These are phyloP conservation scores for Cenococcum geophilum DNA, from an alignment of 495 filamentous ascomycete genomes.

Conservation along the genomic window DNA sequence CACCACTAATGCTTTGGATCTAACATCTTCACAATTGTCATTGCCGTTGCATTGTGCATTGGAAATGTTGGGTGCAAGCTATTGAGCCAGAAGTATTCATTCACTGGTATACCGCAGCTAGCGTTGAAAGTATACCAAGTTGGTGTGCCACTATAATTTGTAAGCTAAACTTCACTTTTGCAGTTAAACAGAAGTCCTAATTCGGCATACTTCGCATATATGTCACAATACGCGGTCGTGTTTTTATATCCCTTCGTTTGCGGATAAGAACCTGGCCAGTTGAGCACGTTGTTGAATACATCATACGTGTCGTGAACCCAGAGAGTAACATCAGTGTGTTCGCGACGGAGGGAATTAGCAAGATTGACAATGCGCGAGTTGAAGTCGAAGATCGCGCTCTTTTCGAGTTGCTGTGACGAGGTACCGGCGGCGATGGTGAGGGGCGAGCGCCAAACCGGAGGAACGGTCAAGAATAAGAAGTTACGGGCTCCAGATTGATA, in stretches of 20 bases:
- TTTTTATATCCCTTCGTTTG: conserved; percentile 46
- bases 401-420: conserved; percentile 18
- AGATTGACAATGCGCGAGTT: conserved; percentile 30
- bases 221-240: conserved; percentile 48
- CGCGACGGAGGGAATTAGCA: conserved; percentile 18
- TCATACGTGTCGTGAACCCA: conserved; percentile 35
- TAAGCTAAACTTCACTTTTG: conserved; percentile 7
- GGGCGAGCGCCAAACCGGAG: conserved; percentile 63
- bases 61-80: conserved; percentile 55
- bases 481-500: conserved; percentile 63
- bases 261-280: conserved; percentile 27
- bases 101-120: conserved; percentile 48
- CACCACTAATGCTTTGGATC: conserved; percentile 5
- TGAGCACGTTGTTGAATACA: conserved; percentile 31
- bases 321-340: conserved; percentile 24
- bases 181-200: not conserved
- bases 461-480: conserved; percentile 70
- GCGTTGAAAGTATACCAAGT: conserved; percentile 43
- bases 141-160: conserved; percentile 45
- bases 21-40: conserved; percentile 12
- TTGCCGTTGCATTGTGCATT: conserved; percentile 52
- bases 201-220: conserved; percentile 49
- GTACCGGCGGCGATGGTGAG: conserved; percentile 36
- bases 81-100: conserved; percentile 61
- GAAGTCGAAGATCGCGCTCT: conserved; percentile 28